Evolutionary conservation across 2,329 filamentous ascomycete genomes (phyloP), one percentile per base, ranked within the genome.

Genomic region (Westerdykella aurantiaca): DNA sequence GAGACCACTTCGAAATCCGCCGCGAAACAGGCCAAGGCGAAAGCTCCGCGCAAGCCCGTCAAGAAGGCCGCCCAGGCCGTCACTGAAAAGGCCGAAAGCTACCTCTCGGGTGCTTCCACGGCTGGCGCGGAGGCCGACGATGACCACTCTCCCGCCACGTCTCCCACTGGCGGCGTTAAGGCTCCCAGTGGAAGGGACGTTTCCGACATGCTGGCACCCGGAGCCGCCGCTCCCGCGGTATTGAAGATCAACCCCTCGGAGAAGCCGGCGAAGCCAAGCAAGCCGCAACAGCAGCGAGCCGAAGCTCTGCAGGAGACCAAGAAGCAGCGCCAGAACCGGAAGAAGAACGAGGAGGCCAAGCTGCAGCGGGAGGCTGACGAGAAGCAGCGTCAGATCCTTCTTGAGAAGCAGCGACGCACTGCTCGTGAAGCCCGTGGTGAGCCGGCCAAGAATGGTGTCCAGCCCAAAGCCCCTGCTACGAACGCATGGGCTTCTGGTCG

Each of bases 251-350:
- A 85, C 43, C 82, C 83, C 64, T 79, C 69, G 59, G 78, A 70
- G 64, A 81, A 76, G 70, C 70, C 72, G 16, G 66, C 68, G 29
- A 82, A 82, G 67, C 69, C 76, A 29, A 67, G 77, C 62, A 79
- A 83, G 70, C 73, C 79, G 49, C 82, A 83, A 69, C 71, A 76
- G 41, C 80, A 83, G 71, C 72, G 76, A 34, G 75, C 69, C 44
- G 63, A 66, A 41, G 48, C 53, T 17, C 48, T 79, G 39, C 79
- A 78, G 14, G 86, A 95, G 75, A 86, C 85, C 16, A 96, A 96
- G 84, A 96, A 96, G 76, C 88, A 95, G 73, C 83, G 89, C 47
- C 90, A 96, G 74, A 93, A 95, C 72, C 81, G 84, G 55, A 82
- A 85, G 73, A 96, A 95, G 81, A 82, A 80, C 31, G 89, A 95